Base-by-base conservation (phyloP, 345 rosid genomes). In the Cochlearia excelsa region DNA sequence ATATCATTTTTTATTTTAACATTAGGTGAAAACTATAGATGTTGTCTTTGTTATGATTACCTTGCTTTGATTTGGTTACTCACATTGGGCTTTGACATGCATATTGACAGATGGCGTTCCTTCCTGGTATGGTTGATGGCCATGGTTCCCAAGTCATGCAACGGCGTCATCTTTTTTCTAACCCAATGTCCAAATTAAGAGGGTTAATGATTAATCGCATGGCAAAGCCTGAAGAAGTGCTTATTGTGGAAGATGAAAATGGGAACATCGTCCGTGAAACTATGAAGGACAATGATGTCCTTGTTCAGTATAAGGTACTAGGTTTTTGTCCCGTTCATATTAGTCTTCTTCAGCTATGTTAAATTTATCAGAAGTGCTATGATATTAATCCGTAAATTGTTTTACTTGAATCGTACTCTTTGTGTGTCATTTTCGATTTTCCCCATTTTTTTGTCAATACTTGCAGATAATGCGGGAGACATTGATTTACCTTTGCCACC, bases 211-310 rank as follows among this genome's bases (percentile, higher is more conserved):
- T 90, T 57, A 85, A 82, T 54, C 96, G 99, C 26, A 94, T 90
- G 97, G 99, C 99, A 47, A 90, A 94, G 75, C 99, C 99, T 60
- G 97, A 94, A 63, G 99, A 94, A 74, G 97, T 94, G 70, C 60
- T 94, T 44, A 85, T 94, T 61, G 95, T 94, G 75, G 99, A 94
- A 80, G 97, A 94, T 77, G 99, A 94, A 78, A 94, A 94, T 75
- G 99, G 99, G 27, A 94, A 94, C 66, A 90, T 90, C 54, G 99
- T 90, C 51, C 92, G 96, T 54, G 97, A 87, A 82, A 94, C 99
- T 48, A 71, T 94, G 99, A 94, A 94, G 72, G 99, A 94, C 76
- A 90, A 90, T 61, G 99, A 94, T 80, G 95, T 94, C 57, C 97
- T 90, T 66, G 93, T 94, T 70, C 99, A 94, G 52, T 94, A 90